Evolutionary conservation across 208 protist genomes (phyloP), one percentile per base, ranked within the genome.

Genomic region (Acanthamoeba royreba): DNA sequence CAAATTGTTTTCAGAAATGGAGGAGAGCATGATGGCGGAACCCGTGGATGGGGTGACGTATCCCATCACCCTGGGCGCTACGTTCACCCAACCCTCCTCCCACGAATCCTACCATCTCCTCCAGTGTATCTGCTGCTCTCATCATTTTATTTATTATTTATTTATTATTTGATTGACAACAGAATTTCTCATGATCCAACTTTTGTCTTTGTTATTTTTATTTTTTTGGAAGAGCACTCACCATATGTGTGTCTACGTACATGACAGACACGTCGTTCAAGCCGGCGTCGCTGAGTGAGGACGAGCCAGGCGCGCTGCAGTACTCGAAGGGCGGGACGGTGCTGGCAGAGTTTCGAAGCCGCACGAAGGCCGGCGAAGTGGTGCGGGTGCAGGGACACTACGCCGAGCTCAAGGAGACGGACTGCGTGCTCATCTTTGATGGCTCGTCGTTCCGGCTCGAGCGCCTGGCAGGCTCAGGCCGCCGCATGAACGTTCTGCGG

Each of bases 361-460:
- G 61, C 9, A 72, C 61, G 2, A 72, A 72, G 17, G n/a, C 74
- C 17, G 74, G 45, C 8, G 45, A 85, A 31, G 35, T 31, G 1
- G 74, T 85, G 74, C 45, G 38, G n/a, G 42, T 85, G 74, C 74
- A 85, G 45, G 74, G 74, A 25, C 25, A 85, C 45, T 85, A 85
- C 38, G 45, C 49, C 42, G 45, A 85, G 28, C 45, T 52, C 74
- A 85, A 85, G 74, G 74, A 85, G 9, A 45, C 38, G 7, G 74
- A 85, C 13, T 85, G 74, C 74, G 74, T 85, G 15, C 74, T 85
- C n/a, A 49, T 85, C 22, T 85, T 85, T 22, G 74, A 85, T n/a
- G 74, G 74, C 28, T 15, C 15, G 4, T 85, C 42, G 8, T 85
- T 85, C 45, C 74, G 74, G 1, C 45, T 85, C 38, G 74, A 85